Base-by-base conservation (phyloP, 2,329 filamentous ascomycete species). In the Mollisiaceae sp. region DNA sequence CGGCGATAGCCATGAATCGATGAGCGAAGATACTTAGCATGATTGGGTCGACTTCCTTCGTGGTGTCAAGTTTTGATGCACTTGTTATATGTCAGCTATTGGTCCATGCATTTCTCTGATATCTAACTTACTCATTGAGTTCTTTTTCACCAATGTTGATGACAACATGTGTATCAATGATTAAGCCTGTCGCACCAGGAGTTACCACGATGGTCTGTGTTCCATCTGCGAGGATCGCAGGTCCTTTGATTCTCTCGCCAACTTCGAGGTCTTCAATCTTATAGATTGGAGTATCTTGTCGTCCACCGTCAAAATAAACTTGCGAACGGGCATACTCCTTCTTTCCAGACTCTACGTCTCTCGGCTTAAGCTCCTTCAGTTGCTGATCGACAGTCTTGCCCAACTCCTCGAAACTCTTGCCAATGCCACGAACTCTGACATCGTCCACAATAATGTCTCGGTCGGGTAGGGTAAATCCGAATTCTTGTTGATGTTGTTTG, bases 151-250 rank as follows among this genome's bases (percentile, higher is more conserved):
- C 86, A 47, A 95, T 85, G 69, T 97, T 93, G 74, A 97, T 94
- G 8, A 97, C 85, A 8, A 97, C 92, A 73, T 97, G 94, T 0
- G 93, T 97, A 68, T 92, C 85, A 20, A 97, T 88, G 38, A 97
- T 83, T 27, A 93, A 79, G 0, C 94, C 94, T 24, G 87, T 86
- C 2, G 93, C 87, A 36, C 86, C 86, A 0, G 94, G 94, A 0
- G 92, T 91, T 2, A 97, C 89, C 0, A 97, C 92, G 68, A 98
- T 95, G 0, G 94, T 98, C 78, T 97, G 94, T 0, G 91, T 94
- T 9, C 90, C 90, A 74, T 94, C 94, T 1, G 92, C 92, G 65
- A 97, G 85, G 78, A 97, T 92, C 0, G 93, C 93, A 0, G 94
- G 94, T 0, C 94, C 94, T 58, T 84, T 81, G 62, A 97, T 82